phyloP scores from a whole-genome alignment of 73 alveolate species.

The Tetrahymena elliotti region DNA sequence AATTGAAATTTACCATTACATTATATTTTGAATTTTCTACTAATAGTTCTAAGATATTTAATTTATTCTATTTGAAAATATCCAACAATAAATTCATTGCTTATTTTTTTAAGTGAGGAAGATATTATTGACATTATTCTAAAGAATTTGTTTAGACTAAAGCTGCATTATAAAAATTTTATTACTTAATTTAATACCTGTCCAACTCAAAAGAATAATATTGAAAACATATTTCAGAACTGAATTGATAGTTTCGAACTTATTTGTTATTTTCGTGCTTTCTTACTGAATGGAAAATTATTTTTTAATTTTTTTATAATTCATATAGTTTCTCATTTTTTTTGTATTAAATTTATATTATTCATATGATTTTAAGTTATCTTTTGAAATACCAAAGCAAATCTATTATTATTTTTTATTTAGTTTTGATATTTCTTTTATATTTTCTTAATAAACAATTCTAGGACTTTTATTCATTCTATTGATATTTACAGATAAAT shows the following conservation, averaged over 20 bases:
- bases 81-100: background rate
- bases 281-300: background rate
- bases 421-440: too few species aligned
- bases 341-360: too few species aligned
- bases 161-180: background rate
- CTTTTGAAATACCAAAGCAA: too few species aligned
- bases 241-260: background rate
- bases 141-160: background rate
- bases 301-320: background rate
- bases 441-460: too few species aligned
- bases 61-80: background rate
- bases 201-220: background rate
- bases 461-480: too few species aligned
- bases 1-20: background rate
- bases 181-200: background rate
- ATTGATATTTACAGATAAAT: too few species aligned
- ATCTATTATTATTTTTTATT: too few species aligned
- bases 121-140: background rate
- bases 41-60: background rate
- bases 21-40: background rate
- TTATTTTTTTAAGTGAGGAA: background rate
- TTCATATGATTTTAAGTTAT: too few species aligned
- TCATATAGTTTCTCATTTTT: too few species aligned
- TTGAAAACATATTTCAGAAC: background rate
- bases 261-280: background rate